Base-by-base conservation (phyloP, 1,284 basidiomycete species). In the Cryptococcus sp. region DNA sequence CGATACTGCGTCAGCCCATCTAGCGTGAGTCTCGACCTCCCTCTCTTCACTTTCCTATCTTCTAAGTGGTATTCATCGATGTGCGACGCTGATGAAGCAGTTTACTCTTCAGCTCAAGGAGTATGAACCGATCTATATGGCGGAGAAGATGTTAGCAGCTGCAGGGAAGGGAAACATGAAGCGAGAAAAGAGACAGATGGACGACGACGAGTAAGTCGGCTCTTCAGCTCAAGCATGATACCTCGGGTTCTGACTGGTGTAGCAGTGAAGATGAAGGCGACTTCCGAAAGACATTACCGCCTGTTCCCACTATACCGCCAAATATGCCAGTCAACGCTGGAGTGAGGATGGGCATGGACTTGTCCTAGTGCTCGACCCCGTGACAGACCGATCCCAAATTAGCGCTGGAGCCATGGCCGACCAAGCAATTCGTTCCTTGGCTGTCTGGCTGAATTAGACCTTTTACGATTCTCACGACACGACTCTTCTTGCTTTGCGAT, bases 1-100 rank as follows among this genome's bases (percentile, higher is more conserved):
- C 80, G 90, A 39, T 93, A 92, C 62, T 92, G 89, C 69, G 90
- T 92, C 58, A 86, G 85, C 5, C 87, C 88, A 10, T 89, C 88
- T 59, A 84, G 85, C 26, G 73, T 73, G 54, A 64, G 71, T 66
- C n/a, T 33, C 12, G 14, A n/a, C 18, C 41, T 6, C 16, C 40
- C n/a, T 18, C 18, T 42, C 26, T n/a, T 6, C 23, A 7, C 21
- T 26, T 18, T n/a, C n/a, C n/a, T n/a, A n/a, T n/a, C n/a, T n/a
- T n/a, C n/a, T n/a, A n/a, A n/a, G n/a, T n/a, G n/a, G n/a, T n/a
- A n/a, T 31, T 14, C 14, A 14, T 31, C 28, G 34, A 9, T 26
- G 22, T 37, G 26, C 11, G 18, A 26, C 28, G 40, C 48, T 55
- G 32, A 48, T 38, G 14, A 2, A n/a, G 28, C 14, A 89, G 22